phyloP scores from a whole-genome alignment of 345 rosid species.

The Camelina hispida region DNA sequence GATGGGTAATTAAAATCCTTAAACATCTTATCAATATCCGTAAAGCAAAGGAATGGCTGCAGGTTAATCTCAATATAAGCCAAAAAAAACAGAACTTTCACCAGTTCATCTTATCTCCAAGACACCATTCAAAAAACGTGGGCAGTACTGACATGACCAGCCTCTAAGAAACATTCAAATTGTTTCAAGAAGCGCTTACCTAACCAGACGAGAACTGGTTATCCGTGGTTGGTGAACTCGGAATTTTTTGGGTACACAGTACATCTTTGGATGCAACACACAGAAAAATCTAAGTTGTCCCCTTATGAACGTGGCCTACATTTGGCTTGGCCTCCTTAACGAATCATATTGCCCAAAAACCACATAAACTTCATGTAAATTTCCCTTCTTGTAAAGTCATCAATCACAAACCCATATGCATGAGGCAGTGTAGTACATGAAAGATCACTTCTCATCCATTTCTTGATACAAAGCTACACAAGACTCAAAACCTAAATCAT shows the following conservation, averaged over 20 bases:
- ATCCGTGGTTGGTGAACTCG: constrained; percentile 10
- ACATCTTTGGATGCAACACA: constrained; percentile 11
- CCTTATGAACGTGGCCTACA: neutral
- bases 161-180: neutral
- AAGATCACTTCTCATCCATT: neutral
- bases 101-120: constrained; percentile 21
- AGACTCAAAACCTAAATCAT: neutral
- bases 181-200: constrained; percentile 13
- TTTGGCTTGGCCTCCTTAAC: neutral
- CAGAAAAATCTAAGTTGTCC: neutral
- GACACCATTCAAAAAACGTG: constrained; percentile 25
- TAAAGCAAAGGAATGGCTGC: neutral
- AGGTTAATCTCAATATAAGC: constrained; percentile 6
- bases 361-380: neutral
- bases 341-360: neutral
- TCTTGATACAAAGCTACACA: constrained; percentile 8
- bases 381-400: neutral
- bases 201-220: neutral
- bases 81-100: neutral
- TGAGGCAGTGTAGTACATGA: constrained; percentile 11
- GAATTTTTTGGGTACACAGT: neutral
- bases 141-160: neutral
- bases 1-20: constrained; percentile 2
- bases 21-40: constrained; percentile 29
- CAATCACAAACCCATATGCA: constrained; percentile 9